phyloP scores from a whole-genome alignment of 2,329 filamentous ascomycete species.

The Setomelanomma holmii region DNA sequence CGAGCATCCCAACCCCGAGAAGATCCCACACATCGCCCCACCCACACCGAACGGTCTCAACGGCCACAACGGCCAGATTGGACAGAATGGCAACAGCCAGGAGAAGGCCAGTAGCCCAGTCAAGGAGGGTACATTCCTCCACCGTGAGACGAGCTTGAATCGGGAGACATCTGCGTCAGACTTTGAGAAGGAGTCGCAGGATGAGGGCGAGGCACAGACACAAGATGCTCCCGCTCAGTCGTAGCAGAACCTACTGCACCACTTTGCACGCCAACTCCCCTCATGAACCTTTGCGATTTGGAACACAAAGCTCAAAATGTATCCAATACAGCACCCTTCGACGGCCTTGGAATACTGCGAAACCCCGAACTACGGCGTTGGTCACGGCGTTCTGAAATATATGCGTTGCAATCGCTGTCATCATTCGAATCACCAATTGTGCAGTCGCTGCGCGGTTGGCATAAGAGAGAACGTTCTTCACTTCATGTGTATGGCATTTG shows the following conservation, averaged over 20 bases:
- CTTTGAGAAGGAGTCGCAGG: slow-evolving; percentile 51
- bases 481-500: slow-evolving; percentile 29
- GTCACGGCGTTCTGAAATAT: slow-evolving; percentile 23
- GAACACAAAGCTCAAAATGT: slow-evolving; percentile 24
- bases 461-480: slow-evolving; percentile 12
- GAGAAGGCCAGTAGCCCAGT: slow-evolving; percentile 74
- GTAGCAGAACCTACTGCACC: slow-evolving; percentile 13
- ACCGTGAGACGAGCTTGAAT: slow-evolving; percentile 79
- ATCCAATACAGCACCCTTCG: slow-evolving; percentile 17
- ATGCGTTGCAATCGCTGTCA: slow-evolving; percentile 5
- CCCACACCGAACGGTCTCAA: slow-evolving; percentile 58
- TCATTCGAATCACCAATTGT: slow-evolving; percentile 6
- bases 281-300: slow-evolving; percentile 5
- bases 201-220: slow-evolving; percentile 1
- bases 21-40: slow-evolving; percentile 87
- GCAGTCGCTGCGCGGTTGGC: slow-evolving; percentile 1
- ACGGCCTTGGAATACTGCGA: slow-evolving; percentile 18
- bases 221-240: slow-evolving; percentile 26
- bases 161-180: slow-evolving; percentile 78
- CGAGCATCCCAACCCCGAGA: slow-evolving; percentile 92
- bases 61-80: slow-evolving; percentile 26
- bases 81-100: slow-evolving; percentile 34
- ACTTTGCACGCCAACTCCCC: slow-evolving; percentile 5
- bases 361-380: slow-evolving; percentile 11
- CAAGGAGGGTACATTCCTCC: slow-evolving; percentile 88